Conservation (phyloP, 2,329 filamentous ascomycete species). For the Rutstroemia sp. region DNA sequence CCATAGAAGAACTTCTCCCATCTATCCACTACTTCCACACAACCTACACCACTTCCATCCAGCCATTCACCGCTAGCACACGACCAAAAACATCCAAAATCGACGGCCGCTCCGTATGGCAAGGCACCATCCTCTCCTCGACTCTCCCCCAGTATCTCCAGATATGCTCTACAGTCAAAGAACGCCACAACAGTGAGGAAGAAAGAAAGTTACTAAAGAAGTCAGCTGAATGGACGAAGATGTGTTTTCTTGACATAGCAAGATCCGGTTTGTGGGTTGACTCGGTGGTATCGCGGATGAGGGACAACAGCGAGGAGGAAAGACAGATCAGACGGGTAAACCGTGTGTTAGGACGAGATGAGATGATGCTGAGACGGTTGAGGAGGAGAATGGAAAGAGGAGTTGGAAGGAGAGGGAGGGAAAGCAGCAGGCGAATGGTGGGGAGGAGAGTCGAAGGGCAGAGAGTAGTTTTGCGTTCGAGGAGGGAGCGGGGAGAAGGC, state of each 20-base stretch:
- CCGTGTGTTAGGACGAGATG: background rate
- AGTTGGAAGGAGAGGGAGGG: too few species aligned
- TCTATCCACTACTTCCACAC: background rate
- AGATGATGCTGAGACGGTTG: background rate
- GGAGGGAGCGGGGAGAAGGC: too few species aligned
- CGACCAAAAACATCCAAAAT: background rate
- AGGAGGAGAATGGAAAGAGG: background rate
- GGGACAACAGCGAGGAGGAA: background rate
- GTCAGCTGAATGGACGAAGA: background rate
- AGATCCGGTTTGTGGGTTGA: background rate
- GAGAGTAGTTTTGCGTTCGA: too few species aligned
- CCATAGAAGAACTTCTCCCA: background rate
- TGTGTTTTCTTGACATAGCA: background rate
- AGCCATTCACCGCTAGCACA: too few species aligned
- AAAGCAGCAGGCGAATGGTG: too few species aligned
- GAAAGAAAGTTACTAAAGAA: background rate
- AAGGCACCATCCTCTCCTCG: slow-evolving; percentile 1
- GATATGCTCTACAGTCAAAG: background rate
- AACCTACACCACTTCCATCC: background rate
- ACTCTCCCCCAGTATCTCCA: background rate
- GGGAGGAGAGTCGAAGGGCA: too few species aligned
- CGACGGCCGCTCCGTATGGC: background rate
- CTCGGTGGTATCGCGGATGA: background rate
- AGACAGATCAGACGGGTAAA: background rate
- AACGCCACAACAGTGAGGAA: background rate